Evolutionary conservation across 2,329 filamentous ascomycete genomes (phyloP).

Genomic region (Lachnellula hyalina): DNA sequence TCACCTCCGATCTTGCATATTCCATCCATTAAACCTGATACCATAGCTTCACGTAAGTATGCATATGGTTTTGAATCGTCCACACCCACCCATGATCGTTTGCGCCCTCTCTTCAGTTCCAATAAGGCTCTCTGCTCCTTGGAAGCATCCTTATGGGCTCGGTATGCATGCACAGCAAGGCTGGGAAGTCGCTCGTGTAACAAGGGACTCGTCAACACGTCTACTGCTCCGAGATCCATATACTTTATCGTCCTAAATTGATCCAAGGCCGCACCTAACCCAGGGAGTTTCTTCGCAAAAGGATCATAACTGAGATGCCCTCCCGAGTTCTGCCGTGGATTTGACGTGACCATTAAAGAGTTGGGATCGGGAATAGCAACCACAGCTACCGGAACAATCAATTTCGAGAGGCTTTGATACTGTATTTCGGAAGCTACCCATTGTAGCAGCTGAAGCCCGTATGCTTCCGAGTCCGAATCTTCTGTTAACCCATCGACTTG

Average conservation of each 20-base stretch:
- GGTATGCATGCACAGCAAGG: slow-evolving; percentile 78
- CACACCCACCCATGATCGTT: slow-evolving; percentile 87
- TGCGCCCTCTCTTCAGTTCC: slow-evolving; percentile 68
- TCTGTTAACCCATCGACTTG: slow-evolving; percentile 37
- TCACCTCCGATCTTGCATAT: slow-evolving; percentile 68
- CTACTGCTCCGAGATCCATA: slow-evolving; percentile 78
- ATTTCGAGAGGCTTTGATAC: slow-evolving; percentile 41
- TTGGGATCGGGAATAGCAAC: slow-evolving; percentile 31
- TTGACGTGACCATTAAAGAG: slow-evolving; percentile 10
- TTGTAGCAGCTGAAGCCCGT: slow-evolving; percentile 42
- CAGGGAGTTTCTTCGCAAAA: slow-evolving; percentile 22
- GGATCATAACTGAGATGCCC: slow-evolving; percentile 16
- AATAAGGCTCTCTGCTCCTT: slow-evolving; percentile 68
- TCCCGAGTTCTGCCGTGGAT: slow-evolving; percentile 15
- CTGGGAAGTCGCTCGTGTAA: slow-evolving; percentile 67
- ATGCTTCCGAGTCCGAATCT: slow-evolving; percentile 39
- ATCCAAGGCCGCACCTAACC: slow-evolving; percentile 37
- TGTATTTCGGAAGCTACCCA: slow-evolving; percentile 45
- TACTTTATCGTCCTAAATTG: slow-evolving; percentile 60
- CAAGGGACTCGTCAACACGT: slow-evolving; percentile 78
- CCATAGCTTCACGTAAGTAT: slow-evolving; percentile 89
- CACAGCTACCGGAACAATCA: slow-evolving; percentile 44
- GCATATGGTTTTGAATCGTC: slow-evolving; percentile 81
- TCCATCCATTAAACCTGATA: slow-evolving; percentile 81
- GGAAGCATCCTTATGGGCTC: slow-evolving; percentile 69